phyloP scores from a whole-genome alignment of 306 rosid genomes.

The Gillenia trifoliata region DNA sequence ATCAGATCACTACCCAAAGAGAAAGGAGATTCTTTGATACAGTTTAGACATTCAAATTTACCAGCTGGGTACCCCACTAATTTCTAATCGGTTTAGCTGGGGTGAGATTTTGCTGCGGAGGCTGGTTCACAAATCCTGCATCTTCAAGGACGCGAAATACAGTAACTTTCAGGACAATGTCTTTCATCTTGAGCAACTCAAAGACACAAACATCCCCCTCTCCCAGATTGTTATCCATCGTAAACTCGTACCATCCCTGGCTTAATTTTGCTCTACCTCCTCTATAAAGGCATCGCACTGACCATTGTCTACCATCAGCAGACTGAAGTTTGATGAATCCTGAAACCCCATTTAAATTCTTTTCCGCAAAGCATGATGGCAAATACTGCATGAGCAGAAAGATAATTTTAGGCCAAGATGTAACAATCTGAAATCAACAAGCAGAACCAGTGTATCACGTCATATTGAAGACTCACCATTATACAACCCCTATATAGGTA shows the following conservation, averaged over 20 bases:
- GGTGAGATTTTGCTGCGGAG: conserved; percentile 40
- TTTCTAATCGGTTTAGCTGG: conserved; percentile 47
- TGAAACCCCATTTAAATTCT: conserved; percentile 75
- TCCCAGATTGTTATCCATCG: conserved; percentile 74
- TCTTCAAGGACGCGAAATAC: conserved; percentile 60
- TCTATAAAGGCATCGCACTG: conserved; percentile 84
- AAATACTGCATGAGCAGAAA: conserved; percentile 56
- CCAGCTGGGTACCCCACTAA: conserved; percentile 21
- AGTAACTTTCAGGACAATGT: conserved; percentile 77
- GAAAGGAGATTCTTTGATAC: conserved; percentile 30
- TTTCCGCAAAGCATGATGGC: conserved; percentile 98
- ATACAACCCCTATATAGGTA: conserved; percentile 94
- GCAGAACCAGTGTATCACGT: background rate
- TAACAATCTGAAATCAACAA: conserved; percentile 5
- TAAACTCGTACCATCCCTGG: conserved; percentile 95
- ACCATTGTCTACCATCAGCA: conserved; percentile 77
- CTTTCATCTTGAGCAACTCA: conserved; percentile 61
- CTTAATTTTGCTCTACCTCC: conserved; percentile 92
- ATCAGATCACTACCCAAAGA: conserved; percentile 37
- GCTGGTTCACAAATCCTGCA: conserved; percentile 33
- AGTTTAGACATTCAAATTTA: conserved; percentile 19
- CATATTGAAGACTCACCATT: conserved; percentile 60
- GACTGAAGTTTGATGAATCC: conserved; percentile 92
- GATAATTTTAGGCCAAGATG: background rate
- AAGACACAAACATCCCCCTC: conserved; percentile 98